A percentile compares a stretch with the other conserved stretches of the same genome.
Evolutionary conservation across 192 early-diverging fungal genomes (phyloP).

Genomic region (Helicostylum pulchrum): DNA sequence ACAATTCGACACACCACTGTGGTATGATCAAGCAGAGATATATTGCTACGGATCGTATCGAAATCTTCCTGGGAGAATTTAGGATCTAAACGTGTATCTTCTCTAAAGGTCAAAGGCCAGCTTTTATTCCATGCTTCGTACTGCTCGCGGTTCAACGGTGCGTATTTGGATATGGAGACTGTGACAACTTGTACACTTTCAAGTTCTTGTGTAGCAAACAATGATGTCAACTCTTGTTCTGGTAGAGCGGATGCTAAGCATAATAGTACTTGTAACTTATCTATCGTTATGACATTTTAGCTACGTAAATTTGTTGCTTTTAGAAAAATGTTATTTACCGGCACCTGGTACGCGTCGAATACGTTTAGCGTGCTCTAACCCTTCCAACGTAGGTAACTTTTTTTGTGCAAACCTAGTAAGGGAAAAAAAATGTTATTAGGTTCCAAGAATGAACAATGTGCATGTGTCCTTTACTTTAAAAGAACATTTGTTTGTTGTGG

Average conservation of each 20-base stretch:
- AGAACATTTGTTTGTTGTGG: slow-evolving; percentile 27
- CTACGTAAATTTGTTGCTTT: background rate
- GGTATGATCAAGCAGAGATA: slow-evolving; percentile 29
- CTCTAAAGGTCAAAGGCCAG: slow-evolving; percentile 83
- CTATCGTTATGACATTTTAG: slow-evolving; percentile 7
- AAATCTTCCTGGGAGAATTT: slow-evolving; percentile 42
- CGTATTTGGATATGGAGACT: slow-evolving; percentile 53
- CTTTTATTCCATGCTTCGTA: slow-evolving; percentile 72
- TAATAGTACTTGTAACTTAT: slow-evolving; percentile 35
- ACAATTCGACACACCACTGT: slow-evolving; percentile 48
- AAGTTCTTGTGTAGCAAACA: slow-evolving; percentile 30
- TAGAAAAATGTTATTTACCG: slow-evolving; percentile 8
- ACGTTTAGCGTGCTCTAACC: slow-evolving; percentile 46
- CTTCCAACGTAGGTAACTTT: slow-evolving; percentile 36
- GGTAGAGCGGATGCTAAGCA: slow-evolving; percentile 34
- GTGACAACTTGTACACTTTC: slow-evolving; percentile 29
- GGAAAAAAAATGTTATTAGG: background rate
- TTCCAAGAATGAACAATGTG: background rate
- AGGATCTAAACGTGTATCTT: slow-evolving; percentile 44
- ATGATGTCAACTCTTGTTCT: slow-evolving; percentile 13
- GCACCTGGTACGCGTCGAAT: slow-evolving; percentile 31
- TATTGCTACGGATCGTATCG: slow-evolving; percentile 36
- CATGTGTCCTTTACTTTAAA: slow-evolving; percentile 24
- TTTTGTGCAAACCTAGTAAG: slow-evolving; percentile 47
- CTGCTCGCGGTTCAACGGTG: slow-evolving; percentile 67